Conservation (phyloP, 306 rosid genomes). For the Quercus mongolica region DNA sequence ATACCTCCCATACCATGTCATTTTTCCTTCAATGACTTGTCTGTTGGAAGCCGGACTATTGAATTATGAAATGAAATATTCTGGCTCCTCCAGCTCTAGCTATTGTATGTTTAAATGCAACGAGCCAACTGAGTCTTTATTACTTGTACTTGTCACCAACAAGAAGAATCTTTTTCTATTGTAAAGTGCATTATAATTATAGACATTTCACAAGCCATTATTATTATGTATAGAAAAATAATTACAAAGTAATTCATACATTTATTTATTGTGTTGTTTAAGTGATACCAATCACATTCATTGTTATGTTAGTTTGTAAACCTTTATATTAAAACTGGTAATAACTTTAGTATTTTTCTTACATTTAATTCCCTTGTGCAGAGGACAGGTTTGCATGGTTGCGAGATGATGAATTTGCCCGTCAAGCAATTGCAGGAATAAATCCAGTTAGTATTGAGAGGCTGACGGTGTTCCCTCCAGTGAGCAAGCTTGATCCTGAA, state of each 20-base stretch:
- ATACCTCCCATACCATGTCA: background rate
- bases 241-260: too few species aligned
- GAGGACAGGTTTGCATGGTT: conserved; percentile 92
- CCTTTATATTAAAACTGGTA: too few species aligned
- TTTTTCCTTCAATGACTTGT: background rate
- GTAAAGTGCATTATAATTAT: background rate
- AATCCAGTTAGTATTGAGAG: conserved; percentile 83
- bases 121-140: background rate
- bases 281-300: too few species aligned
- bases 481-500: conserved; percentile 74
- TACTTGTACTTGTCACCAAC: background rate
- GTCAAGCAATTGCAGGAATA: conserved; percentile 88
- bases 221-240: background rate
- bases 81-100: background rate
- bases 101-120: background rate
- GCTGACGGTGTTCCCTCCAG: conserved; percentile 77
- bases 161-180: too few species aligned
- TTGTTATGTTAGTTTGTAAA: too few species aligned
- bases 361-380: conserved; percentile 11
- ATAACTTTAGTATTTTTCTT: background rate
- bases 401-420: conserved; percentile 93
- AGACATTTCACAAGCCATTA: too few species aligned
- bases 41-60: background rate
- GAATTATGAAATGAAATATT: background rate
- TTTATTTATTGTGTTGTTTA: too few species aligned